Base-by-base conservation (phyloP, 2,329 filamentous ascomycete species). In the Cladobotryum protrusum region DNA sequence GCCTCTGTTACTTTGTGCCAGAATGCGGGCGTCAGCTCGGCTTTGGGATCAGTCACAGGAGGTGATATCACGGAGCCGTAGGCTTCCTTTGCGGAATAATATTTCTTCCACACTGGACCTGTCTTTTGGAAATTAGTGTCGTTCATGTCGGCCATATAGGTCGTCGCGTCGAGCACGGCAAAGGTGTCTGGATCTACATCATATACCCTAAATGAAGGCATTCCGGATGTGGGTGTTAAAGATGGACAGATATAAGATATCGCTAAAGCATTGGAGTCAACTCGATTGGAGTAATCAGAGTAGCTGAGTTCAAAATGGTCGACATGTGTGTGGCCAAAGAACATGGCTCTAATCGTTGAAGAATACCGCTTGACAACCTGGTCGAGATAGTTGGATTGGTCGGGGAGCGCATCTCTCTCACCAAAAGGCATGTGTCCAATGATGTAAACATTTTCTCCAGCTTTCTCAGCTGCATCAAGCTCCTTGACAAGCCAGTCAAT, bases 291-390 rank as follows among this genome's bases (percentile, higher is more conserved):
- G 58, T 78, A 77, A 62, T 79, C 61, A 19, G 66, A 59, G 63
- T 83, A 82, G 15, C 72, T 72, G 45, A 83, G 64, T 57, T 81
- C 69, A 54, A 81, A 81, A 49, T 78, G 72, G 56, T 81, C 78
- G 48, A 70, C 65, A 63, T 81, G 79, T 0, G 78, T 81, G 61
- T 82, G 78, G 5, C 73, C 78, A 53, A 75, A 81, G 64, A 81
- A 82, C 54, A 79, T 67, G 34, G 69, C 78, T 4, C 75, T 73
- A 17, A 82, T 75, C 8, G 77, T 80, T 18, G 69, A 68, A 15
- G 71, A 67, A 61, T 79, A 82, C 32, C 78, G 72, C 36, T 74
- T 70, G 13, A 80, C 63, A 42, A 81, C 72, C 56, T 76, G 72
- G 57, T 81, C 73, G 15, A 80, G 68, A 56, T 76, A 74, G 58